Evolutionary conservation across 352 stramenopile species (phyloP).

Genomic region (Phytopythium sindhum): DNA sequence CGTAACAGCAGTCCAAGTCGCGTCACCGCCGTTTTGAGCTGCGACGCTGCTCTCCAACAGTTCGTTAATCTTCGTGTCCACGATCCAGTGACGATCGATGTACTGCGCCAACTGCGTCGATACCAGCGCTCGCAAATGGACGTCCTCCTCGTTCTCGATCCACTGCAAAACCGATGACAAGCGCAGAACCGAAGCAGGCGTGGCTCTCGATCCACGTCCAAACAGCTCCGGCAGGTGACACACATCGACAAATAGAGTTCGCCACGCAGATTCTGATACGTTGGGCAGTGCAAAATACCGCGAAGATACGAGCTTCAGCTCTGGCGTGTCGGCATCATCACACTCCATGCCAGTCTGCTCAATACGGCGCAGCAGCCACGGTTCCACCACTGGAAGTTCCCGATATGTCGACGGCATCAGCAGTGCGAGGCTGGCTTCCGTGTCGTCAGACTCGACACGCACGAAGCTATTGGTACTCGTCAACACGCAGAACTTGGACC

Average conservation of each 20-base stretch:
- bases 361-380: slow-evolving; percentile 4
- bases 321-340: background rate
- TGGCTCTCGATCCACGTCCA: slow-evolving; percentile 11
- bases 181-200: background rate
- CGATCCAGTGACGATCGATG: slow-evolving; percentile 43
- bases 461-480: slow-evolving; percentile 21
- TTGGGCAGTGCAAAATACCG: background rate
- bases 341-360: background rate
- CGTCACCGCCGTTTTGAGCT: slow-evolving; percentile 3
- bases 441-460: background rate
- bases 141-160: slow-evolving; percentile 38
- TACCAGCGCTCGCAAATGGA: slow-evolving; percentile 27
- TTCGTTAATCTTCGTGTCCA: background rate
- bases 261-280: slow-evolving; percentile 21
- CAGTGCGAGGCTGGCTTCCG: slow-evolving; percentile 20
- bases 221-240: slow-evolving; percentile 41
- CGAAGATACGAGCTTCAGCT: background rate
- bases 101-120: slow-evolving; percentile 41
- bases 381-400: slow-evolving; percentile 4
- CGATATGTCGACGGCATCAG: slow-evolving; percentile 19
- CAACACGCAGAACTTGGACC: slow-evolving; percentile 25
- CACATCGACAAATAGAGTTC: slow-evolving; percentile 33
- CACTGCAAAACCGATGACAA: slow-evolving; percentile 39
- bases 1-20: background rate
- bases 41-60: background rate